Conservation (phyloP, 2,329 filamentous ascomycete genomes). For the Ascochyta clinopodiicola region DNA sequence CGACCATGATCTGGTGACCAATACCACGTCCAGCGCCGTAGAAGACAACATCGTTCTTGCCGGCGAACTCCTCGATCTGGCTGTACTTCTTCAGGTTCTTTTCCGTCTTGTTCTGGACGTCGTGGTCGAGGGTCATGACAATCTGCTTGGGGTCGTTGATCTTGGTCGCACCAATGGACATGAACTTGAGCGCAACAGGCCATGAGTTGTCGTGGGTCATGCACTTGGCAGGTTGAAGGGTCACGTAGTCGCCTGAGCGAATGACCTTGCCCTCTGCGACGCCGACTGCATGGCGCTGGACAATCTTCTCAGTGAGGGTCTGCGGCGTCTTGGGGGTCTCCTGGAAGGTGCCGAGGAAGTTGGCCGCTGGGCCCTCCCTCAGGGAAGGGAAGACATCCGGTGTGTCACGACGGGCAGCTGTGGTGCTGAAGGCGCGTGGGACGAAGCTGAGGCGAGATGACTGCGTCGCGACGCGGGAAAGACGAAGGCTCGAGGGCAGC, state of each 20-base stretch:
- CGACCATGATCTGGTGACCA: conserved; percentile 91
- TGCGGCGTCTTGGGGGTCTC: conserved; percentile 63
- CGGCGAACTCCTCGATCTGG: conserved; percentile 82
- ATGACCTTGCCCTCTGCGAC: conserved; percentile 78
- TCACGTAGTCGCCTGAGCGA: conserved; percentile 82
- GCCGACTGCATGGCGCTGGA: conserved; percentile 80
- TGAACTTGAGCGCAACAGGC: conserved; percentile 79
- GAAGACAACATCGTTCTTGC: conserved; percentile 76
- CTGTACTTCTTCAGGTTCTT: conserved; percentile 82
- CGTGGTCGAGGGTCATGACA: conserved; percentile 85
- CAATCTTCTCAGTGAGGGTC: conserved; percentile 91
- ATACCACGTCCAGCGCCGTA: conserved; percentile 81
- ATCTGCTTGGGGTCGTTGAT: conserved; percentile 75
- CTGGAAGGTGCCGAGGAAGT: conserved; percentile 75
- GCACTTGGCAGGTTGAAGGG: conserved; percentile 71
- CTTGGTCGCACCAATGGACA: conserved; percentile 78
- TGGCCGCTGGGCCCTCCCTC: conserved; percentile 64
- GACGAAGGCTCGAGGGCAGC: conserved; percentile 35
- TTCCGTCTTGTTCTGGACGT: conserved; percentile 82
- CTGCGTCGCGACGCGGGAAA: conserved; percentile 35
- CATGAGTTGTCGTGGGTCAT: conserved; percentile 90
- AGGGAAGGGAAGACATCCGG: conserved; percentile 65
- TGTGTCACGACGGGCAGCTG: conserved; percentile 27
- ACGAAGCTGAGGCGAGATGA: conserved; percentile 29
- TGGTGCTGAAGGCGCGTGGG: conserved; percentile 38